Evolutionary conservation across 139 green algal genomes (phyloP), one percentile per base, ranked within the genome.

Genomic region (Picochlorum sp.): DNA sequence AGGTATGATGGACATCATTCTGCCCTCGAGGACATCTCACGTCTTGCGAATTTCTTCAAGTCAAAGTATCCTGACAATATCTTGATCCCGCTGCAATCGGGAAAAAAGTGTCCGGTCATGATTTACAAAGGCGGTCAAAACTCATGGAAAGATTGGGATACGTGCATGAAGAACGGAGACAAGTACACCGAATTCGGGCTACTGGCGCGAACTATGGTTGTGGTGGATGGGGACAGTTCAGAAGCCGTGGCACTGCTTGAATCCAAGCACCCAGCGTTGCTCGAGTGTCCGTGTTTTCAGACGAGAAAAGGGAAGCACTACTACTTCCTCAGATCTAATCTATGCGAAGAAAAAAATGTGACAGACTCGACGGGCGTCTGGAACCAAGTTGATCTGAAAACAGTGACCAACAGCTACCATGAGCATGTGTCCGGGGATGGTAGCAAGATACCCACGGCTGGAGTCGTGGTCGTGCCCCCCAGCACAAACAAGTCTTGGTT

Each of bases 261-360:
- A 52, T 52, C 45, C 45, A 52, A 52, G 24, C 24, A 52, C 45
- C 45, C 45, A 52, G 45, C 45, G 6, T 52, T 52, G 45, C 45
- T 52, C 6, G 45, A 52, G 45, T 52, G 45, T 52, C 45, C 45
- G 24, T 52, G 45, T 52, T 6, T 52, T 52, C 45, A 52, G 45
- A 52, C 45, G 45, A 52, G 45, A 23, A 52, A 52, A 52, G 45
- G 45, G 3, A 52, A 52, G 45, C 45, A 52, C 45, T 52, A 52
- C 45, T 52, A 52, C 45, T 52, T 52, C 45, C 45, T 52, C 45
- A 52, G 45, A 20, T 52, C 45, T 52, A 52, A 14, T 24, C 45
- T 52, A 52, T 52, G 45, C 45, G 6, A 52, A 52, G 45, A 52
- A 52, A 52, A 52, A 52, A 52, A 52, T 52, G 45, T 52, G 45